Base-by-base conservation (phyloP, 1,139 yeast species). In the Wickerhamomyces sp. region DNA sequence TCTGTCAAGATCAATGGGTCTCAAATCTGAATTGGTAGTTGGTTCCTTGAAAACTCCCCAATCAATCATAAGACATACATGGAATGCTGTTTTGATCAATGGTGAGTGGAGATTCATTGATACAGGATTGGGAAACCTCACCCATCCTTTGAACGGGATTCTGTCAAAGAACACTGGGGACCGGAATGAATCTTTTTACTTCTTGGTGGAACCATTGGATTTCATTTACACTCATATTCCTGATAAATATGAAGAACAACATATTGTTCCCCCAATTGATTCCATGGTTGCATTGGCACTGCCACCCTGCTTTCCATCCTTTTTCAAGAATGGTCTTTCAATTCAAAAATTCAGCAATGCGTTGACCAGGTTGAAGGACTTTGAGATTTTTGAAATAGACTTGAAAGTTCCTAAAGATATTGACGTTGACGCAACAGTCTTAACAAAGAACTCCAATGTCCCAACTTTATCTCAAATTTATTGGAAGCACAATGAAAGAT, bases 221-320 rank as follows among this genome's bases (percentile, higher is more conserved):
- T 62, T 89, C 42, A 78, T 93, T 15, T 85, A 85, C 49, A 86
- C 97, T 0, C 99, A 93, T 64, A 81, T 89, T 37, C 98, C 99
- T 10, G 74, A 81, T 18, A 79, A 81, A 45, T 79, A 79, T 43
- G 84, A 79, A 48, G 83, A 87, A 51, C 98, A 93, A 63, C 96
- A 87, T 66, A 79, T 91, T 14, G 76, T 79, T 32, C 97, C 97
- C 10, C 88, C 95, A 5, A 68, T 93, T 49, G 90, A 87, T 52
- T 85, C 87, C 40, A 76, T 79, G 52, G 80, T 85, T 36, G 93
- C 94, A 15, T 74, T 89, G 52, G 79, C 90, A 42, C 69, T 91
- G 43, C 99, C 98, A 0, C 75, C 95, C 39, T 80, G 86, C 14
- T 88, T 89, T 59, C 93, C 96, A 2, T 86, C 91, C 1, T 89